Base-by-base conservation (phyloP, 345 rosid species). In the Gossypium longicalyx region DNA sequence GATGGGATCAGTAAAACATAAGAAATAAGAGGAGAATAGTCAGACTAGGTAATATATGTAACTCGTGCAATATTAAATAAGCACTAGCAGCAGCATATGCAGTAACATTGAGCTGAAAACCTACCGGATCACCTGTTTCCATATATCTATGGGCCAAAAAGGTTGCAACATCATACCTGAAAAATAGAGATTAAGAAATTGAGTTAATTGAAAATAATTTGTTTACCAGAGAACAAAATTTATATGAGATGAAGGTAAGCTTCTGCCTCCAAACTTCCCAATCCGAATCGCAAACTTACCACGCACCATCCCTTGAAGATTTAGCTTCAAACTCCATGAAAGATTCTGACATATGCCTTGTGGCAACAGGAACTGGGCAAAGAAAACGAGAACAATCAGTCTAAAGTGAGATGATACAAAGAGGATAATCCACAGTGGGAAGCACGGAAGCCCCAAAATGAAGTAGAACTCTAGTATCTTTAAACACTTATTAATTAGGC, bases 241-340 rank as follows among this genome's bases (percentile, higher is more conserved):
- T 67, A 15, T 16, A 22, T 47, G 48, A 67, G 43, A 49, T 6
- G 9, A 57, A 56, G 19, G 56, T 8, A 59, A 58, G 25, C 44
- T 19, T 72, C 51, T 34, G 73, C 71, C 53, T 65, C 19, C 52
- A 73, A 60, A 70, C 62, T 62, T 69, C 61, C 45, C 70, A 72
- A 38, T 13, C 11, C 12, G 12, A 81, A 77, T 68, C 22, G n/a
- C 43, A 69, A 62, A 82, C 85, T 81, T 80, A 96, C 99, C 99
- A 96, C 71, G 99, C 99, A 77, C 99, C 98, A 80, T 96, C 99
- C 78, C 99, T 86, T 2, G 93, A 82, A 77, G 98, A 96, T 82
- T 90, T 96, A 71, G 98, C 98, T 88, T 96, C 98, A 82, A 90
- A 96, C 76, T 96, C 98, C 92, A 90, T 85, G 53, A 80, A 83